Evolutionary conservation across 2,329 filamentous ascomycete genomes (phyloP).

Genomic region (Hymenoscyphus linearis): DNA sequence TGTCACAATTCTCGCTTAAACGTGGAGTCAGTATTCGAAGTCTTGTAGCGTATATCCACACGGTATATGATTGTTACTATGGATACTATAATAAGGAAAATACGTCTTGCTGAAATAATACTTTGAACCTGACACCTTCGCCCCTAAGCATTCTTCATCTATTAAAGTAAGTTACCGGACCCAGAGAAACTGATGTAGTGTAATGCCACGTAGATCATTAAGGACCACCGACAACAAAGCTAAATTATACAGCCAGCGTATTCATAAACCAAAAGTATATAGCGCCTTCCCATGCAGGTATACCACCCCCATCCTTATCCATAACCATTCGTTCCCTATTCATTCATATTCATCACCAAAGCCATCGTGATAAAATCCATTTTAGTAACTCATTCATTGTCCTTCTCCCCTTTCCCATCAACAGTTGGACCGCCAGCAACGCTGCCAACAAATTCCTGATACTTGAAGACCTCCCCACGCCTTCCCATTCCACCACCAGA

Average conservation of each 20-base stretch:
- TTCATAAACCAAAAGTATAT: not conserved
- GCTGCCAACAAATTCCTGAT: slow-evolving; percentile 74
- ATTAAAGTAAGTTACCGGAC: too few species aligned
- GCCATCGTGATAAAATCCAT: not conserved
- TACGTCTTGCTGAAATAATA: too few species aligned
- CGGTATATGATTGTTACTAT: too few species aligned
- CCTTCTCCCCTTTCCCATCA: slow-evolving; percentile 20
- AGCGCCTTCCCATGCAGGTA: not conserved
- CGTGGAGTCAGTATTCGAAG: too few species aligned
- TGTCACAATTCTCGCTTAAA: too few species aligned
- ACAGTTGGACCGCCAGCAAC: slow-evolving; percentile 27
- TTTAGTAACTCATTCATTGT: not conserved
- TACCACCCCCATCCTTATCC: not conserved
- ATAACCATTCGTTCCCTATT: not conserved
- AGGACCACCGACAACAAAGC: too few species aligned
- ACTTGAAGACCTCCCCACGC: slow-evolving; percentile 85
- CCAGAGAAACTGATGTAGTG: too few species aligned
- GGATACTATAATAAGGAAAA: too few species aligned
- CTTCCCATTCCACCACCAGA: slow-evolving; percentile 43
- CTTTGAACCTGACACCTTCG: too few species aligned
- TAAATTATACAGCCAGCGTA: not conserved
- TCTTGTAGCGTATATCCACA: too few species aligned
- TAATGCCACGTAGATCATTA: too few species aligned
- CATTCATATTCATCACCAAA: not conserved
- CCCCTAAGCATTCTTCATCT: too few species aligned